These are phyloP conservation scores for Rutidosis leptorrhynchoides DNA, from an alignment of 129 eudicot species.

Conservation along the genomic window DNA sequence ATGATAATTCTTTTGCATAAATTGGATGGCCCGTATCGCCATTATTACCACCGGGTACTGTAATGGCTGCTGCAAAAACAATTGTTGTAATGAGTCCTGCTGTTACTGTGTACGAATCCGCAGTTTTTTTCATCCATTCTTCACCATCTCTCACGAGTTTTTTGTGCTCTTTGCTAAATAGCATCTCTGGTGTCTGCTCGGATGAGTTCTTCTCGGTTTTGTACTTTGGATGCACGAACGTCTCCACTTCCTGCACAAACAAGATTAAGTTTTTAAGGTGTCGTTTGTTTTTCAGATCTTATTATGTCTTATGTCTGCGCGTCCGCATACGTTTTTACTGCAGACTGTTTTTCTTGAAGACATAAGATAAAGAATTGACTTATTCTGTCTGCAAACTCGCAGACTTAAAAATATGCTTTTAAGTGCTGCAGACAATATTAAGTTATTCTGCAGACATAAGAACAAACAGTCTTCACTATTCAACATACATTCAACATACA, in stretches of 20 bases:
- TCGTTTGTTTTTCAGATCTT: too few species aligned
- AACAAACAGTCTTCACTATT: too few species aligned
- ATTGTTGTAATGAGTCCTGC: slow-evolving; percentile 36
- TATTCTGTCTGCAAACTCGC: too few species aligned
- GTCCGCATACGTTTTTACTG: too few species aligned
- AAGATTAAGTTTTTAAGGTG: not conserved
- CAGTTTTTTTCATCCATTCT: slow-evolving; percentile 39
- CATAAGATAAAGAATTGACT: too few species aligned
- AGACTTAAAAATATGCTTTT: too few species aligned
- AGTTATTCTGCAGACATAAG: too few species aligned
- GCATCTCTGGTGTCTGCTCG: slow-evolving; percentile 34
- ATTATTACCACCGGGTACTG: slow-evolving; percentile 39
- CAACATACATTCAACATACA: too few species aligned
- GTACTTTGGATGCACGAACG: slow-evolving; percentile 37
- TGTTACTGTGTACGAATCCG: slow-evolving; percentile 41
- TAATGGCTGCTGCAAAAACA: slow-evolving; percentile 40
- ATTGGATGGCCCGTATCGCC: slow-evolving; percentile 36
- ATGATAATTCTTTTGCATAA: slow-evolving; percentile 27
- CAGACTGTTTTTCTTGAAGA: too few species aligned
- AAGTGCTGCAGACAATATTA: too few species aligned
- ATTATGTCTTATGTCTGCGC: too few species aligned
- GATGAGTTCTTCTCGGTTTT: slow-evolving; percentile 33
- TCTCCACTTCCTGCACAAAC: slow-evolving; percentile 24
- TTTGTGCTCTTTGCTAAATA: slow-evolving; percentile 32
- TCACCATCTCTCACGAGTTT: slow-evolving; percentile 31